Evolutionary conservation across 2,329 filamentous ascomycete species (phyloP), one percentile per base, ranked within the genome.

Genomic region (Seiridium cupressi): DNA sequence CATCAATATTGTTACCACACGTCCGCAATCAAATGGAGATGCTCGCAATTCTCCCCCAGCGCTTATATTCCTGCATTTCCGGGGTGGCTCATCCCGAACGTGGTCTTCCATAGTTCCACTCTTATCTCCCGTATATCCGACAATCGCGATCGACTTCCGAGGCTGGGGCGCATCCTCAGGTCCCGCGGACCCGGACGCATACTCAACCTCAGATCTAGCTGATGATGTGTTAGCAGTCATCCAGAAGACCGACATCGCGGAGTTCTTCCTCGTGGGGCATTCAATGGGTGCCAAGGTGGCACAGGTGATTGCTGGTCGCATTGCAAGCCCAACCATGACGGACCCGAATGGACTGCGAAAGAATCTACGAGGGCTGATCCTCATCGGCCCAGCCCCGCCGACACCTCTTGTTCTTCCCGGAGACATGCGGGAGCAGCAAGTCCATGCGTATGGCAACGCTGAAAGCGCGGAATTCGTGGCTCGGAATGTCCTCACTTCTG

Each of bases 241-340:
- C 18, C 49, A 60, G 0, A 42, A 60, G 11, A 49, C 68, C 4
- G 35, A 35, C 10, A 31, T 65, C 31, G 31, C 66, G 5, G 65
- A 68, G 1, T 67, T 75, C 44, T 61, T 76, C 26, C 62, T 76
- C 3, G 60, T 76, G 44, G 73, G 74, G 2, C 72, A 77, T 62
- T 76, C 74, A 0, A 77, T 77, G 75, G 75, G 76, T 3, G 75
- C 69, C 13, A 77, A 77, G 56, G 70, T 77, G 2, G 69, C 71
- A 0, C 66, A 75, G 26, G 58, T 68, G 10, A 60, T 69, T 9
- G 66, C 64, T 1, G 62, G 63, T 35, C 18, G 18, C 18, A 26
- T 26, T 26, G 18, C 18, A 26, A 26, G 18, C 18, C 18, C 18
- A 2, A 26, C 18, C 18, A 26, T 2, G 18, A 26, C 18, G 18